phyloP scores from a whole-genome alignment of 2,329 filamentous ascomycete genomes.

The Claviceps citrina region DNA sequence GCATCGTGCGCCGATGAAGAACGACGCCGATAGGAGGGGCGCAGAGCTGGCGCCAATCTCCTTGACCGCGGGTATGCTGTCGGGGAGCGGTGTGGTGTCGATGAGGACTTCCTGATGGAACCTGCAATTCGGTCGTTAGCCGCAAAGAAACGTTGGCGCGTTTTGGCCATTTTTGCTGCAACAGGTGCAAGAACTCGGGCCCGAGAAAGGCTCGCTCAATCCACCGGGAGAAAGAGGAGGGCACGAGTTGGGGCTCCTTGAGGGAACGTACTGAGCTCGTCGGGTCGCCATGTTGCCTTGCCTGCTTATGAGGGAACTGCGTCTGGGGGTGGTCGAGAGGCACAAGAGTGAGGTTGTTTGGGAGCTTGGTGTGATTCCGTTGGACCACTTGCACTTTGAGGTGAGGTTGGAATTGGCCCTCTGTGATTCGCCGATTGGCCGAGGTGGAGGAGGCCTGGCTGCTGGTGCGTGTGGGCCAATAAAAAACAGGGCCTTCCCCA shows the following conservation, averaged over 20 bases:
- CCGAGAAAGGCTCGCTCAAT: background rate
- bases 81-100: slow-evolving; percentile 90
- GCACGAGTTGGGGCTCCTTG: too few relatives aligned
- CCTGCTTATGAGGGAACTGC: slow-evolving; percentile 14
- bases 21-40: slow-evolving; percentile 78
- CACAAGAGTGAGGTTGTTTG: slow-evolving; percentile 15
- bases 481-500: too few relatives aligned
- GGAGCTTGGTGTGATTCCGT: slow-evolving; percentile 7
- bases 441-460: slow-evolving; percentile 17
- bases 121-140: slow-evolving; percentile 35
- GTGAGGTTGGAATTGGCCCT: slow-evolving; percentile 25
- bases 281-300: slow-evolving; percentile 25
- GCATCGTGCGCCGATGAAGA: slow-evolving; percentile 95
- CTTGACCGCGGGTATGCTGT: slow-evolving; percentile 78
- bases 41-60: slow-evolving; percentile 90
- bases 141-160: background rate
- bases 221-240: background rate
- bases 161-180: background rate
- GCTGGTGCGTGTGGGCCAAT: background rate
- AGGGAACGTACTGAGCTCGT: slow-evolving; percentile 25
- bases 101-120: slow-evolving; percentile 89
- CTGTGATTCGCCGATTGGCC: slow-evolving; percentile 20
- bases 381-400: slow-evolving; percentile 15
- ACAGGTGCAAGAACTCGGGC: background rate
- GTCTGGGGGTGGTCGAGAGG: slow-evolving; percentile 12